phyloP scores from a whole-genome alignment of 1,139 yeast genomes.

The Yamadazyma taylorii region DNA sequence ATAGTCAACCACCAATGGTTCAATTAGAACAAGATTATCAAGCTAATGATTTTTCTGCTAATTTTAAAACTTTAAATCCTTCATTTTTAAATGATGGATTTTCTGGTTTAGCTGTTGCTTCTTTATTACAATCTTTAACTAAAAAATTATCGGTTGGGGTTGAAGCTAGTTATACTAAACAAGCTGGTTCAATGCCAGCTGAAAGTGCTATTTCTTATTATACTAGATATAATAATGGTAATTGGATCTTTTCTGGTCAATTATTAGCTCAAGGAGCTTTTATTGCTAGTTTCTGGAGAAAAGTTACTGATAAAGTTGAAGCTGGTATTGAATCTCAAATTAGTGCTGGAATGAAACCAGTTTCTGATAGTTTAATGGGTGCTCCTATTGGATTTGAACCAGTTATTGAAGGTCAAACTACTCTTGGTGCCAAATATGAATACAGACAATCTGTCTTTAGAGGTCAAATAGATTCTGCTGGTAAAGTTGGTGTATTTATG shows the following conservation, averaged over 20 bases:
- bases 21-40: constrained; percentile 96
- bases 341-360: constrained; percentile 75
- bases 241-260: constrained; percentile 96
- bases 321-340: constrained; percentile 95
- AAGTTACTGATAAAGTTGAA: constrained; percentile 87
- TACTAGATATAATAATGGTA: constrained; percentile 82
- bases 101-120: constrained; percentile 86
- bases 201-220: constrained; percentile 91
- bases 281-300: constrained; percentile 91
- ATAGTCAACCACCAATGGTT: constrained; percentile 90
- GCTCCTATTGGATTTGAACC: constrained; percentile 81
- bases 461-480: constrained; percentile 89
- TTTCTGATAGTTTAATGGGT: constrained; percentile 79
- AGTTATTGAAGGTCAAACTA: constrained; percentile 85
- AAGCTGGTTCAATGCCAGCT: constrained; percentile 74
- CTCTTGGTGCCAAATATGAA: constrained; percentile 96
- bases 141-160: constrained; percentile 85
- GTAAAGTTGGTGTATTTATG: constrained; percentile 86
- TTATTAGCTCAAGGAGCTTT: constrained; percentile 91
- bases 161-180: constrained; percentile 88
- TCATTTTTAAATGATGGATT: constrained; percentile 66
- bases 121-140: constrained; percentile 85
- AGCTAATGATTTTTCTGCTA: constrained; percentile 83
- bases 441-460: constrained; percentile 95
- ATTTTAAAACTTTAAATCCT: constrained; percentile 91